A percentile compares a stretch with the other conserved stretches of the same genome.
Conservation (phyloP, 1,284 basidiomycete species). For the Ceratobasidium sp. region DNA sequence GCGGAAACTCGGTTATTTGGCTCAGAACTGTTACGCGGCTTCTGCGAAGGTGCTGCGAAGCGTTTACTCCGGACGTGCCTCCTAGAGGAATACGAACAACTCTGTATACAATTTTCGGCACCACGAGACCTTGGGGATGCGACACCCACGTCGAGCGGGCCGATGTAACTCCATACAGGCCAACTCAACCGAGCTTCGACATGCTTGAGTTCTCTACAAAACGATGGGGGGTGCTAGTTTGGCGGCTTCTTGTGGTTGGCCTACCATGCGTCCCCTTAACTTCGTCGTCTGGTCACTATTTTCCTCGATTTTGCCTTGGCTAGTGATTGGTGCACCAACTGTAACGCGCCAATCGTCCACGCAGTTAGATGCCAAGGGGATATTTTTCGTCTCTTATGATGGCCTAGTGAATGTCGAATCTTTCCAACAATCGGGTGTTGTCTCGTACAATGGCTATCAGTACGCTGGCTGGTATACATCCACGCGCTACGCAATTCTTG, state of each 20-base stretch:
- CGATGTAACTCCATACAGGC: constrained; percentile 36
- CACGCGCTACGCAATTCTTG: constrained; percentile 46
- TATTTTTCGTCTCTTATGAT: constrained; percentile 50
- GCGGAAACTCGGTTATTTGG: constrained; percentile 12
- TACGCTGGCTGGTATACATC: constrained; percentile 49
- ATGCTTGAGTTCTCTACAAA: constrained; percentile 20
- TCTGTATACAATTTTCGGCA: constrained; percentile 3
- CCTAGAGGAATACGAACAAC: constrained; percentile 1
- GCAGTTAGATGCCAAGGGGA: constrained; percentile 37
- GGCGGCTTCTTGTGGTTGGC: background rate
- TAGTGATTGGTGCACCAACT: constrained; percentile 24
- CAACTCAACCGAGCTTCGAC: constrained; percentile 16
- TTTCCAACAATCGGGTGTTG: constrained; percentile 46
- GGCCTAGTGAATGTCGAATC: constrained; percentile 47
- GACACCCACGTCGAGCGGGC: background rate
- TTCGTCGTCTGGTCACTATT: constrained; percentile 18
- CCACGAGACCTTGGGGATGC: constrained; percentile 37
- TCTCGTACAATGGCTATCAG: constrained; percentile 49
- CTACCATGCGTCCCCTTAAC: constrained; percentile 19
- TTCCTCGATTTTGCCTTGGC: background rate
- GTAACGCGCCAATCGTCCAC: constrained; percentile 42
- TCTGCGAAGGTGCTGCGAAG: no score
- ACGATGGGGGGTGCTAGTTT: background rate
- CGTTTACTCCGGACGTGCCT: constrained; percentile 1
- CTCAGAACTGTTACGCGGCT: background rate